These are phyloP conservation scores for Pestalotiopsis fici DNA, from an alignment of 2,329 filamentous ascomycete genomes.

Conservation along the genomic window DNA sequence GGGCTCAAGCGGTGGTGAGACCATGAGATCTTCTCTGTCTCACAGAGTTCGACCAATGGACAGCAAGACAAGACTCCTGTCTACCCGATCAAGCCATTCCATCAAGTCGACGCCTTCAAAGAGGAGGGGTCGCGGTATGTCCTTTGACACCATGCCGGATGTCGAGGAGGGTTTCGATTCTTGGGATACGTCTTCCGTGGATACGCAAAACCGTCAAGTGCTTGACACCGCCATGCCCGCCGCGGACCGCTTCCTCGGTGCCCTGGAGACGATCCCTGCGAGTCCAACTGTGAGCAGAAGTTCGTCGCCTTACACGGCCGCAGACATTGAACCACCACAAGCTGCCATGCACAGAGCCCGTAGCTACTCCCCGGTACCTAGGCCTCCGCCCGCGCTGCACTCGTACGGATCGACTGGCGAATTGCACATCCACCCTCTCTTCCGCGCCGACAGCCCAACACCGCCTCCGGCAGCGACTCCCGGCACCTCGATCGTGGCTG, in stretches of 20 bases:
- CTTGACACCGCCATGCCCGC: conserved; percentile 48
- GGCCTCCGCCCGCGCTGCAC: conserved; percentile 32
- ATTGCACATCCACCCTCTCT: conserved; percentile 76
- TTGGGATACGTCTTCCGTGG: conserved; percentile 73
- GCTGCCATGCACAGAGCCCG: conserved; percentile 44
- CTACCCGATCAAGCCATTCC: conserved; percentile 35
- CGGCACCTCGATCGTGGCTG: conserved; percentile 70
- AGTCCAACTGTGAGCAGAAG: conserved; percentile 66
- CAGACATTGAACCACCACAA: conserved; percentile 57
- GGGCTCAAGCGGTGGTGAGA: conserved; percentile 46
- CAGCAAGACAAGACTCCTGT: conserved; percentile 57
- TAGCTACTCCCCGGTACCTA: conserved; percentile 50
- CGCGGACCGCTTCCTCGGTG: conserved; percentile 50
- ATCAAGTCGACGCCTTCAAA: conserved; percentile 20
- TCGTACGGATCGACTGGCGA: conserved; percentile 49
- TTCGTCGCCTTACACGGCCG: conserved; percentile 60
- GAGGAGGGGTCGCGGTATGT: neutral
- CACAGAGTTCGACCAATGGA: conserved; percentile 54
- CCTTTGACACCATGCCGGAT: conserved; percentile 25
- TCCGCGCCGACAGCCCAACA: conserved; percentile 70
- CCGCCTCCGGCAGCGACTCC: conserved; percentile 68
- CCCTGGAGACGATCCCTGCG: conserved; percentile 66
- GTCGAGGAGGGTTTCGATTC: conserved; percentile 69
- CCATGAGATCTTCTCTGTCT: conserved; percentile 49
- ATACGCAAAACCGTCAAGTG: conserved; percentile 61